Evolutionary conservation across 1,284 basidiomycete genomes (phyloP).

Genomic region (Bondarzewia mesenterica): DNA sequence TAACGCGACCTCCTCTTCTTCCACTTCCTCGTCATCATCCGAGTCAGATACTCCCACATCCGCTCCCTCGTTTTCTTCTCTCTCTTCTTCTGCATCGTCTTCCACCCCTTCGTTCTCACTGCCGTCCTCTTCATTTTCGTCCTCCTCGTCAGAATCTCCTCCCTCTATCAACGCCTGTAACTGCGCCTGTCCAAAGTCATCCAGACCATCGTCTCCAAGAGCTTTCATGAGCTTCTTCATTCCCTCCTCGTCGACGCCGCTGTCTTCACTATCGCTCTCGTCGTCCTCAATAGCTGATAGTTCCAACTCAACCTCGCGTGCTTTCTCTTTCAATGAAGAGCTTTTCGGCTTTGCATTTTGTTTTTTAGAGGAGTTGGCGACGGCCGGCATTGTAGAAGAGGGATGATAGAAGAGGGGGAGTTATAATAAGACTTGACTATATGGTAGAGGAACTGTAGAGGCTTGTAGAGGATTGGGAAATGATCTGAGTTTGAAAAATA

Average conservation of each 20-base stretch:
- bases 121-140: slow-evolving; percentile 14
- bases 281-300: background rate
- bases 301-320: background rate
- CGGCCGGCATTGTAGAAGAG: background rate
- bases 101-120: slow-evolving; percentile 23
- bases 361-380: background rate
- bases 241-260: slow-evolving; percentile 56
- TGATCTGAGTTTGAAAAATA: no score
- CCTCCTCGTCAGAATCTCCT: slow-evolving; percentile 24
- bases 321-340: background rate
- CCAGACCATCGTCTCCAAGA: slow-evolving; percentile 58
- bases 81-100: slow-evolving; percentile 27
- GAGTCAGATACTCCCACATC: slow-evolving; percentile 11
- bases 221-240: slow-evolving; percentile 60
- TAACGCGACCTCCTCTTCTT: slow-evolving; percentile 43
- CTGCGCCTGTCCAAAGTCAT: slow-evolving; percentile 52
- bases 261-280: slow-evolving; percentile 32
- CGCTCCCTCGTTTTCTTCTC: slow-evolving; percentile 20
- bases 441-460: no score
- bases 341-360: background rate
- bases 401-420: no score
- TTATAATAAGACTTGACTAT: no score
- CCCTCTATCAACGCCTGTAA: slow-evolving; percentile 32
- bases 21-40: slow-evolving; percentile 18
- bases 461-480: no score